These are phyloP conservation scores for Odontarrhena argentea DNA, from an alignment of 345 rosid genomes.

Conservation along the genomic window DNA sequence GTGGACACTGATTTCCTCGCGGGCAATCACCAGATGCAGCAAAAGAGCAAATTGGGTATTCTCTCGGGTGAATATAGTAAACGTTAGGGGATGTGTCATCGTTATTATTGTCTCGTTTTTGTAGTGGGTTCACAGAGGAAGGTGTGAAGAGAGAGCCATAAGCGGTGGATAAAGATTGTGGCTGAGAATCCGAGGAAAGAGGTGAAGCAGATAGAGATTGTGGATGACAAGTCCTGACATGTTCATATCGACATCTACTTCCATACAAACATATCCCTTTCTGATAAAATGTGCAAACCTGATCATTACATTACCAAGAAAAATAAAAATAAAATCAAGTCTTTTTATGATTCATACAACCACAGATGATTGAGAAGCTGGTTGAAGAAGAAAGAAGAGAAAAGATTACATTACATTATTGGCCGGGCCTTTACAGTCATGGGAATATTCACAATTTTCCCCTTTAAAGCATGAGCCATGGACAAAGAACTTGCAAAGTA, in stretches of 20 bases:
- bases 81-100: conserved; percentile 42
- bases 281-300: conserved; percentile 94
- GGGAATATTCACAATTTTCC: conserved; percentile 88
- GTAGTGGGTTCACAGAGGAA: conserved; percentile 44
- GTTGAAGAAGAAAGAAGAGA: neutral
- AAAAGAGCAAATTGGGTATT: conserved; percentile 74
- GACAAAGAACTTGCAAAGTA: conserved; percentile 81
- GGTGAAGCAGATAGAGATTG: conserved; percentile 52
- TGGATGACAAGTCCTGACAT: conserved; percentile 52
- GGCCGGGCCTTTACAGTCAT: conserved; percentile 67
- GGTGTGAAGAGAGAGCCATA: conserved; percentile 44
- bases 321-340: conserved; percentile 19
- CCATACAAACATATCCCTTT: conserved; percentile 84
- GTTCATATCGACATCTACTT: conserved; percentile 85
- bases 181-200: conserved; percentile 32
- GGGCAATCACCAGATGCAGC: conserved; percentile 89
- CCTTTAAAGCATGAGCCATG: conserved; percentile 95
- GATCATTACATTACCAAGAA: conserved; percentile 19
- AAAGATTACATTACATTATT: conserved; percentile 55
- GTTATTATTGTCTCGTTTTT: conserved; percentile 44
- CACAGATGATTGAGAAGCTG: neutral
- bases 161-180: conserved; percentile 41
- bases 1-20: conserved; percentile 78
- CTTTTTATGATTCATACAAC: neutral
- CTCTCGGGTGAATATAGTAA: conserved; percentile 48